Conservation (phyloP, 805 yeast species). For the Metschnikowia baotianmanensis region DNA sequence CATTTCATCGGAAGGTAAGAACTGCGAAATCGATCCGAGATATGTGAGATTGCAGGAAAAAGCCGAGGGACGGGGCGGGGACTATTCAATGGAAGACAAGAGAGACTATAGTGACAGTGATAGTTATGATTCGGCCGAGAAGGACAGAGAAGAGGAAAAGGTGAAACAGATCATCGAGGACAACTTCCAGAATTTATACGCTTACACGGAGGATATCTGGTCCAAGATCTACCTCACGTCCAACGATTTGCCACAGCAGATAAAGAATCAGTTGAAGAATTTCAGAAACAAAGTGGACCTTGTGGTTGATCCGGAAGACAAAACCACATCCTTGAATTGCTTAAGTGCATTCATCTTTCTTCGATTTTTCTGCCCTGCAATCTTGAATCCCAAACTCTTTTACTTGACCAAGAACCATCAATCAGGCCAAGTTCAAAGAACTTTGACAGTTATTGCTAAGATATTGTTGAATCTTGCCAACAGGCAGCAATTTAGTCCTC, state of each 20-base stretch:
- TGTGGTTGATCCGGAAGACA: slow-evolving; percentile 55
- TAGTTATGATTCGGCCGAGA: slow-evolving; percentile 25
- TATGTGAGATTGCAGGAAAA: slow-evolving; percentile 42
- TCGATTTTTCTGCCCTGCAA: slow-evolving; percentile 77
- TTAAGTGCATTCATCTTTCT: slow-evolving; percentile 81
- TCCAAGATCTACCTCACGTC: slow-evolving; percentile 58
- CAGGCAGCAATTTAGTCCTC: slow-evolving; percentile 64
- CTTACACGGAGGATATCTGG: slow-evolving; percentile 65
- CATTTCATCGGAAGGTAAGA: slow-evolving; percentile 48
- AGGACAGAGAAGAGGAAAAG: slow-evolving; percentile 30
- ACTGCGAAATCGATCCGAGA: slow-evolving; percentile 81
- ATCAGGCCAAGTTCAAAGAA: slow-evolving; percentile 67
- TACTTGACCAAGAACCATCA: slow-evolving; percentile 70
- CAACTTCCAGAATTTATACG: slow-evolving; percentile 49
- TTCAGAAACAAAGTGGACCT: slow-evolving; percentile 65
- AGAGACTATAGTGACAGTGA: slow-evolving; percentile 24
- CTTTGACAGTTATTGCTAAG: slow-evolving; percentile 80
- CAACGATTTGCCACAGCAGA: slow-evolving; percentile 68
- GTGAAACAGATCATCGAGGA: slow-evolving; percentile 38
- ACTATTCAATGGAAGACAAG: not conserved
- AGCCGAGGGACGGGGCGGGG: slow-evolving; percentile 25
- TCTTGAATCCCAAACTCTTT: slow-evolving; percentile 84
- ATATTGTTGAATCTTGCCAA: slow-evolving; percentile 76
- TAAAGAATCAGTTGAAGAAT: slow-evolving; percentile 61
- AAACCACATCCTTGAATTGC: slow-evolving; percentile 60